Evolutionary conservation across 495 filamentous ascomycete species (phyloP).

Genomic region (Neurospora sp.): DNA sequence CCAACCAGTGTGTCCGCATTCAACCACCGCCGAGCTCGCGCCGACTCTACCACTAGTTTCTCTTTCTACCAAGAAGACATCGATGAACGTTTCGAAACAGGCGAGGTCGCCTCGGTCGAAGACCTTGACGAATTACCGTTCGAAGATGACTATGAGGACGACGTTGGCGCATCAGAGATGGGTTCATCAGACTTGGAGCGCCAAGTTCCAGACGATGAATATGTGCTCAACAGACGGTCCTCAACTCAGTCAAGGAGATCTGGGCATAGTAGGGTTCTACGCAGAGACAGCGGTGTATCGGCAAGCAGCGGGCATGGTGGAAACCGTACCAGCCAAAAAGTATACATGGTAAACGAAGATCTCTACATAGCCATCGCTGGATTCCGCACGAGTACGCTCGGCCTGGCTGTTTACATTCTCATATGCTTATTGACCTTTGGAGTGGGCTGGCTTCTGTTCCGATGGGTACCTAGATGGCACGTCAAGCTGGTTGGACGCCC

Average conservation of each 20-base stretch:
- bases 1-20: conserved; percentile 86
- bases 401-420: conserved; percentile 55
- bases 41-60: conserved; percentile 81
- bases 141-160: conserved; percentile 27
- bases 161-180: conserved; percentile 31
- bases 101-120: conserved; percentile 4
- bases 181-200: conserved; percentile 35
- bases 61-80: conserved; percentile 72
- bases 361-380: conserved; percentile 86
- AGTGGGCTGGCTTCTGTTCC: conserved; percentile 69
- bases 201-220: conserved; percentile 25
- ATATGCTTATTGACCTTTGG: conserved; percentile 66
- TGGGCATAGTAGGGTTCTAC: conserved; percentile 62
- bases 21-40: conserved; percentile 65
- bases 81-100: conserved; percentile 23
- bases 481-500: conserved; percentile 63
- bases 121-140: conserved; percentile 34
- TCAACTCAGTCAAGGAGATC: conserved; percentile 46
- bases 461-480: conserved; percentile 85
- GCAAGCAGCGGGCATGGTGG: conserved; percentile 49
- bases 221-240: conserved; percentile 29
- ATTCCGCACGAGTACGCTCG: conserved; percentile 63
- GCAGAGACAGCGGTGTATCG: conserved; percentile 49
- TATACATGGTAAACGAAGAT: conserved; percentile 89
- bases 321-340: conserved; percentile 66